Conservation (phyloP, 1,284 basidiomycete species). For the Naganishia sp. region DNA sequence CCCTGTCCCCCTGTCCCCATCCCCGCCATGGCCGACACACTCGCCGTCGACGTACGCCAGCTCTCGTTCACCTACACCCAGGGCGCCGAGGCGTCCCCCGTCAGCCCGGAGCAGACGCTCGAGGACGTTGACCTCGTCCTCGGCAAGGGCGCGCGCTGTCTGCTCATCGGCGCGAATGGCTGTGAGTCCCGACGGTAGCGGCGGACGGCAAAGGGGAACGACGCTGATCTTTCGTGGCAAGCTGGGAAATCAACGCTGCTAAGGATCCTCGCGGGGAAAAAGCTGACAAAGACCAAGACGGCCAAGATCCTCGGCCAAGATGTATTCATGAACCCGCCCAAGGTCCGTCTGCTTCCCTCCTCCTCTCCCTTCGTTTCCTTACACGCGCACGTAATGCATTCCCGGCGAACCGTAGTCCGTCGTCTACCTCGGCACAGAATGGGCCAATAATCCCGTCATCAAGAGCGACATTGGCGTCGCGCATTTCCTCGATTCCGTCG, state of each 20-base stretch:
- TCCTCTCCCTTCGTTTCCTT: neutral
- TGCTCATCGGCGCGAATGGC: slow-evolving; percentile 88
- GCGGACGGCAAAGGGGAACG: neutral
- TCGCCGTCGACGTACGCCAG: slow-evolving; percentile 32
- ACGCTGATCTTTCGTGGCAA: slow-evolving; percentile 39
- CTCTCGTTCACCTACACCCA: slow-evolving; percentile 65
- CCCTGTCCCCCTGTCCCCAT: neutral
- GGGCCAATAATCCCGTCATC: slow-evolving; percentile 96
- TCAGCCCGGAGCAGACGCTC: slow-evolving; percentile 57
- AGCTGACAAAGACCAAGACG: slow-evolving; percentile 68
- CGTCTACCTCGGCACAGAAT: slow-evolving; percentile 89
- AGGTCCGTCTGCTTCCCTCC: slow-evolving; percentile 40
- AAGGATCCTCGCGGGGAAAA: slow-evolving; percentile 90
- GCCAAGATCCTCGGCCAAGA: slow-evolving; percentile 76
- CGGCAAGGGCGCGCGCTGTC: slow-evolving; percentile 71
- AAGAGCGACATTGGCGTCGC: slow-evolving; percentile 85
- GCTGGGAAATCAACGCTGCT: slow-evolving; percentile 95
- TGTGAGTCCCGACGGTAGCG: slow-evolving; percentile 57
- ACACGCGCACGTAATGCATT: neutral
- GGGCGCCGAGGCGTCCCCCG: slow-evolving; percentile 43
- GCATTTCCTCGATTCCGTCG: slow-evolving; percentile 89
- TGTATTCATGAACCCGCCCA: slow-evolving; percentile 68
- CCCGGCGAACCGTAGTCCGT: slow-evolving; percentile 60
- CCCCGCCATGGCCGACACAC: slow-evolving; percentile 12
- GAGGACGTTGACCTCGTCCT: slow-evolving; percentile 67